Evolutionary conservation across 2,329 filamentous ascomycete genomes (phyloP).

Genomic region (Cercospora sp.): DNA sequence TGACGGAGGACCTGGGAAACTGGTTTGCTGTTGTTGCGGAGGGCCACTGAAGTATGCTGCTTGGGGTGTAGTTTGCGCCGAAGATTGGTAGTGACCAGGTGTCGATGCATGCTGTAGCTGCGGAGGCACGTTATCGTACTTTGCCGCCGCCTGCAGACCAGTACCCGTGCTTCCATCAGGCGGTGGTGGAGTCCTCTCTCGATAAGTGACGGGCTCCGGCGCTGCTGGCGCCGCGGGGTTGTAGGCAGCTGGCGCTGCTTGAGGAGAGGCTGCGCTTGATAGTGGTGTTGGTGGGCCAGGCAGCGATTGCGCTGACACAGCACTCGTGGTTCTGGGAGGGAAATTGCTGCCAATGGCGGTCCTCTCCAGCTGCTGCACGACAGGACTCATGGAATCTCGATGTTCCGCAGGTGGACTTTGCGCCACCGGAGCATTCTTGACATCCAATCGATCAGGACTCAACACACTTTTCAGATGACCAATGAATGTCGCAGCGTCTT

Average conservation of each 20-base stretch:
- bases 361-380: constrained; percentile 73
- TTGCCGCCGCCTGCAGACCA: constrained; percentile 43
- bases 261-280: constrained; percentile 25
- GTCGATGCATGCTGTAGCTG: constrained; percentile 31
- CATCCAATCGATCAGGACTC: constrained; percentile 60
- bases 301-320: constrained; percentile 40
- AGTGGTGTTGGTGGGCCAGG: constrained; percentile 36
- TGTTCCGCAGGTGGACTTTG: constrained; percentile 45
- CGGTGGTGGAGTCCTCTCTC: constrained; percentile 78
- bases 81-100: constrained; percentile 28
- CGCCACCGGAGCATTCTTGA: constrained; percentile 64
- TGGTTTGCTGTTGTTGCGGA: constrained; percentile 33
- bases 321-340: constrained; percentile 44
- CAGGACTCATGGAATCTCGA: constrained; percentile 59
- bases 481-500: constrained; percentile 70
- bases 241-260: constrained; percentile 63
- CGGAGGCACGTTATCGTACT: constrained; percentile 38
- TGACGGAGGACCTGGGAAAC: constrained; percentile 26
- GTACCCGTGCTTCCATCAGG: constrained; percentile 61
- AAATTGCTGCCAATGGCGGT: constrained; percentile 65
- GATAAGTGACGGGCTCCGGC: constrained; percentile 68
- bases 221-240: constrained; percentile 77
- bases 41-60: constrained; percentile 46
- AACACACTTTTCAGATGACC: constrained; percentile 67
- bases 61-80: constrained; percentile 33